These are phyloP conservation scores for Acacia confusa DNA, from an alignment of 306 rosid species.

Conservation along the genomic window DNA sequence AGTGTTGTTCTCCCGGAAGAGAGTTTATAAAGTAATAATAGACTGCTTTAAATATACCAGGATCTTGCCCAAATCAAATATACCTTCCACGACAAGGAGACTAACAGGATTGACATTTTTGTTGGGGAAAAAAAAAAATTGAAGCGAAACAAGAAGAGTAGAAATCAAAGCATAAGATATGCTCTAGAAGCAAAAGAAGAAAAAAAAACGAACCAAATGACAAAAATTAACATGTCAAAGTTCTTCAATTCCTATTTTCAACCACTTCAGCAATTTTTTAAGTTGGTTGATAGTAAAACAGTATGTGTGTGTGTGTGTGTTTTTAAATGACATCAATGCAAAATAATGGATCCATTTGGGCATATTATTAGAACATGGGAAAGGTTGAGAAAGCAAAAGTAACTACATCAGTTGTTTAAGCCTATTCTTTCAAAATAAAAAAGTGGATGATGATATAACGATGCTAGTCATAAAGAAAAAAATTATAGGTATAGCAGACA, in stretches of 20 bases:
- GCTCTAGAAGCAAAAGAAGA: not conserved
- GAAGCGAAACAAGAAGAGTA: not conserved
- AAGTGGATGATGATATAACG: constrained; percentile 18
- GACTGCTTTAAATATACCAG: not conserved
- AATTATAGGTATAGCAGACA: constrained; percentile 31
- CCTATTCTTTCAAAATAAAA: constrained; percentile 10
- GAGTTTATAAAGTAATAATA: not conserved
- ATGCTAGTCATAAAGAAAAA: constrained; percentile 17
- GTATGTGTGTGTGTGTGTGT: too few relatives aligned
- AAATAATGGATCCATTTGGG: not conserved
- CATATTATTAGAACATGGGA: constrained; percentile 7
- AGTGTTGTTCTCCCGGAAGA: not conserved
- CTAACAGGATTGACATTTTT: not conserved
- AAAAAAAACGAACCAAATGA: not conserved
- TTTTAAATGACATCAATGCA: constrained; percentile 17
- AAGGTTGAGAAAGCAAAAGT: constrained; percentile 4
- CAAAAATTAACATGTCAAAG: not conserved
- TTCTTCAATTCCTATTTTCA: constrained; percentile 10
- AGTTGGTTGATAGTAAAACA: constrained; percentile 18
- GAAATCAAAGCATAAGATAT: not conserved
- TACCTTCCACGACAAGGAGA: not conserved
- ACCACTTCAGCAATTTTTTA: not conserved
- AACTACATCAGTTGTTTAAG: constrained; percentile 9
- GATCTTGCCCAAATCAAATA: not conserved
- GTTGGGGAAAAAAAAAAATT: not conserved